Evolutionary conservation across 192 early-diverging fungal species (phyloP).

Genomic region (Diversispora epigaea): DNA sequence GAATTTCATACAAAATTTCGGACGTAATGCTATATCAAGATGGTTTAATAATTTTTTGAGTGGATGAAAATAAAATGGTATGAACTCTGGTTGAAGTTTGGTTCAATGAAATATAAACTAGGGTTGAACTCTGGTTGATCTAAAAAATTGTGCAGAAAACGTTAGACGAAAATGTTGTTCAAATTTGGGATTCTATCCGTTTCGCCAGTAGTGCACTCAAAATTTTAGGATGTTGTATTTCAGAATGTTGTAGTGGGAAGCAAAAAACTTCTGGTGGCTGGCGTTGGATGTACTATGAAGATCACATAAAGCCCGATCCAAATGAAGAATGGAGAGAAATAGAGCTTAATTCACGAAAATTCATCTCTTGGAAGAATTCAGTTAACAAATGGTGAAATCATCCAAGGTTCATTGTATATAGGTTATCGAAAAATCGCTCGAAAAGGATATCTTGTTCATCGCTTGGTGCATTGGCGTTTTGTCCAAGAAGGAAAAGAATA

Average conservation of each 20-base stretch:
- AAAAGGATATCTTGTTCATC: background rate
- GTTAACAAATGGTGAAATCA: constrained; percentile 15
- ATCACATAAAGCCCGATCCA: background rate
- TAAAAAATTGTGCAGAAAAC: constrained; percentile 10
- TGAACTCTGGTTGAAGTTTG: too few species aligned
- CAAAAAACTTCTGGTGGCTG: background rate
- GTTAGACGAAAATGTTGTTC: too few species aligned
- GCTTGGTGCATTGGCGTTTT: constrained; percentile 24
- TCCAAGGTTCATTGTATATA: constrained; percentile 1
- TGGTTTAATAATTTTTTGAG: too few species aligned
- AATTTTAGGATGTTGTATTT: background rate
- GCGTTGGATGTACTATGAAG: constrained; percentile 13
- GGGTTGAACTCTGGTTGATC: too few species aligned
- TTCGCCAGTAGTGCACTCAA: constrained; percentile 4
- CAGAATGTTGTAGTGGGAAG: background rate
- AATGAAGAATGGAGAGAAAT: background rate
- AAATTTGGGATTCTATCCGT: constrained; percentile 6
- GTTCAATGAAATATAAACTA: too few species aligned
- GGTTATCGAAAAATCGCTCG: background rate
- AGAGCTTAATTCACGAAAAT: too few species aligned
- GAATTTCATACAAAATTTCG: too few species aligned
- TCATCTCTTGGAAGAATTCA: constrained; percentile 4
- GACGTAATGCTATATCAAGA: too few species aligned
- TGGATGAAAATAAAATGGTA: too few species aligned
- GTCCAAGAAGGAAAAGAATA: constrained; percentile 27